These are phyloP conservation scores for Acer yangbiense DNA, from an alignment of 345 rosid genomes.

Conservation along the genomic window DNA sequence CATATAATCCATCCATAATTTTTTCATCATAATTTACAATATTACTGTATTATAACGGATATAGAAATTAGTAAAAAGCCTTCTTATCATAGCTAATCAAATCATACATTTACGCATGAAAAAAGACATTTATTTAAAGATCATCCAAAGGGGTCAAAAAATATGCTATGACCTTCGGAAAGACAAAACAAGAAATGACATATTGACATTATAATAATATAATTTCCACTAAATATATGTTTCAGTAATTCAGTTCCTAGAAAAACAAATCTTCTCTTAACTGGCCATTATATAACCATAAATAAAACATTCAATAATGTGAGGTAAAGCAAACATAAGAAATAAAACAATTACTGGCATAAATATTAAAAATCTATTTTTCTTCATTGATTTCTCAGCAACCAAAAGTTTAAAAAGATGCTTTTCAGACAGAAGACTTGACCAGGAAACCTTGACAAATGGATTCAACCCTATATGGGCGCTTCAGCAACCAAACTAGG, in stretches of 20 bases:
- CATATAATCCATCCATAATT: slow-evolving; percentile 88
- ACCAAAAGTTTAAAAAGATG: neutral
- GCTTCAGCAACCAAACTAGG: neutral
- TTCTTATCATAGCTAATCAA: slow-evolving; percentile 1
- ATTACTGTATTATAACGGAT: slow-evolving; percentile 51
- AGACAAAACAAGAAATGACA: slow-evolving; percentile 5
- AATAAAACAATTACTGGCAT: slow-evolving; percentile 3
- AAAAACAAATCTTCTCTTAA: neutral
- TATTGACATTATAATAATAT: too few species aligned
- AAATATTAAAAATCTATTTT: neutral
- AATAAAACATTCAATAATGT: neutral
- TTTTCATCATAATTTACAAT: slow-evolving; percentile 83
- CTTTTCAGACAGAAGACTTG: neutral
- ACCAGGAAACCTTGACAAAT: neutral
- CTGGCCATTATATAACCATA: neutral
- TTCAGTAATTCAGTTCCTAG: neutral
- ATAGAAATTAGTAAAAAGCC: neutral
- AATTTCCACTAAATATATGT: neutral
- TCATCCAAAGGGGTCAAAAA: slow-evolving; percentile 14
- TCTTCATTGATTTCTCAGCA: neutral
- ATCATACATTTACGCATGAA: slow-evolving; percentile 17
- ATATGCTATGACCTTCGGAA: slow-evolving; percentile 1
- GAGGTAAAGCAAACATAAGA: neutral
- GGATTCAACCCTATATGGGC: neutral
- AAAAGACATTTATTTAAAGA: slow-evolving; percentile 12